A percentile compares a stretch with the other conserved stretches of the same genome.
These are phyloP conservation scores for Angomonas ambiguus DNA, from an alignment of 208 protist species.

Conservation along the genomic window DNA sequence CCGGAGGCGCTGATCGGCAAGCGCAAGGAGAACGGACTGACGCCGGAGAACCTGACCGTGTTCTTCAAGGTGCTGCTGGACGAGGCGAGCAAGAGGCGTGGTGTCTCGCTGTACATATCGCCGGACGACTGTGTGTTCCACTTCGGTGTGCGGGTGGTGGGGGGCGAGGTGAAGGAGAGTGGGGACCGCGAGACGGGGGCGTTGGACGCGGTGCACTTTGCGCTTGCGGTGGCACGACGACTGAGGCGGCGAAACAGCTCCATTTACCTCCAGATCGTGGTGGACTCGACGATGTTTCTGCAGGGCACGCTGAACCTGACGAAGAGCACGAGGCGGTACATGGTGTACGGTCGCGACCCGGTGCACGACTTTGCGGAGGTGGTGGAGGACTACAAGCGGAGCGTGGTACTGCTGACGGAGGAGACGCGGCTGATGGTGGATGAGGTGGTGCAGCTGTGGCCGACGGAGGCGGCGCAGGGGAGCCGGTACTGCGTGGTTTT, in stretches of 20 bases:
- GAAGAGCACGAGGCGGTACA: constrained; percentile 15
- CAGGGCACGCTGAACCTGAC: constrained; percentile 13
- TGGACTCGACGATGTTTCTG: constrained; percentile 24
- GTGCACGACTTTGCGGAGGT: constrained; percentile 17
- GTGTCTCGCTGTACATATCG: constrained; percentile 9
- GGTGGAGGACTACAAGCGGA: constrained; percentile 21
- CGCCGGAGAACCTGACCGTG: constrained; percentile 11
- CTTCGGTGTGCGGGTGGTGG: constrained; percentile 12
- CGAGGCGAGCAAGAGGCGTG: constrained; percentile 11
- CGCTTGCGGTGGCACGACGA: constrained; percentile 14
- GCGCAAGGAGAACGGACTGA: constrained; percentile 3
- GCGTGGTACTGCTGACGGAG: constrained; percentile 29
- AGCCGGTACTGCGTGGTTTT: background rate
- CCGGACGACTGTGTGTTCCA: constrained; percentile 19
- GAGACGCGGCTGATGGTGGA: constrained; percentile 33
- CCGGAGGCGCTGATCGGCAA: background rate
- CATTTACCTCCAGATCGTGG: constrained; percentile 13
- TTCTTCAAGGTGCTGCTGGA: constrained; percentile 15
- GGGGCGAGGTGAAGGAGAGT: background rate
- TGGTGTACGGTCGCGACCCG: constrained; percentile 26
- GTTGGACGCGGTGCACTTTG: constrained; percentile 13
- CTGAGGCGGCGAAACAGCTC: background rate
- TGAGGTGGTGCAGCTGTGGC: constrained; percentile 20
- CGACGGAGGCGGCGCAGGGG: background rate
- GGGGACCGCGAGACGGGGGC: constrained; percentile 11